Base-by-base conservation (phyloP, 129 eudicot species). In the Artemisia argyi region DNA sequence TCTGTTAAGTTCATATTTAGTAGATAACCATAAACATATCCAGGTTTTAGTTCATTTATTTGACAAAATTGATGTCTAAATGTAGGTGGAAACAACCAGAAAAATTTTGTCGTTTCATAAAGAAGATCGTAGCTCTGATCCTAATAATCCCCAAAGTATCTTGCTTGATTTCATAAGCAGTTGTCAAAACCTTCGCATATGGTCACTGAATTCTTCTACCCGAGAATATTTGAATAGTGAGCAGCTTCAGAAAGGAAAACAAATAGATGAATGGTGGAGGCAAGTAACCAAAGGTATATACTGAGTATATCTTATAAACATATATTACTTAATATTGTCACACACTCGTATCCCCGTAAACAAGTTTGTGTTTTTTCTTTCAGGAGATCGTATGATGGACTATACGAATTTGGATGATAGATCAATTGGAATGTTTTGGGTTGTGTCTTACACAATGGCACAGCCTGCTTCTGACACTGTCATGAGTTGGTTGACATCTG, bases 341-440 rank as follows among this genome's bases (percentile, higher is more conserved):
- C 14, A 68, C 50, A 52, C 53, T 52, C 17, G 61, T 20, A 20
- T 10, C 7, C 49, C 18, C 24, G 7, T 46, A 12, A 35, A 50
- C 66, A 51, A 61, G 51, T 14, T 54, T 52, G 52, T 51, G 61
- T 61, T 69, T 59, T 67, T 69, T 58, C 64, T 74, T 71, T 46
- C 73, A 93, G 98, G 92, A 82, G 98, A 94, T 35, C 85, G 87
- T 49, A 90, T 84, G 83, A 74, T 94, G 87, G 93, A 94, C 69
- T 94, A 90, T 68, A 90, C 90, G 97, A 90, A 87, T 83, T 55
- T 94, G 86, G 98, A 94, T 73, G 97, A 94, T 42, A 94, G 97
- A 70, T 87, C 97, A 51, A 69, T 86, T 75, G 98, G 98, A 63
- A 94, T 94, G 98, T 90, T 94, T 81, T 94, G 98, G 98, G 98